Base-by-base conservation (phyloP, 768 basidiomycete genomes). In the Termitomyces sp. region DNA sequence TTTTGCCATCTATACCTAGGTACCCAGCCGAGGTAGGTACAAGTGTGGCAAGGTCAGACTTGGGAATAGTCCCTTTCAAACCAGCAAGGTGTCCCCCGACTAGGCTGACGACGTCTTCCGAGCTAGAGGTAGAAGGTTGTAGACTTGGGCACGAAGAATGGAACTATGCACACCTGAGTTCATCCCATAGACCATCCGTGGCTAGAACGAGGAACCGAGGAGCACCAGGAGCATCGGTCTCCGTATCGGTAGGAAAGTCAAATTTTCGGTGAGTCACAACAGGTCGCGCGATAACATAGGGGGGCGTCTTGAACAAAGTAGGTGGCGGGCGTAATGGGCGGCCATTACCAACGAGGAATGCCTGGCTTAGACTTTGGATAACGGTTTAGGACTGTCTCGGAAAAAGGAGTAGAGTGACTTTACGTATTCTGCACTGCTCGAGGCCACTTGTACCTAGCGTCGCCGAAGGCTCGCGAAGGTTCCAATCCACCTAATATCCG, bases 391-490 rank as follows among this genome's bases (percentile, higher is more conserved):
- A 47, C 56, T 32, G 20, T 50, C 40, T 43, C 29, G 25, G 48
- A 8, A 50, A 57, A 47, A 56, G 49, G 56, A 59, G 55, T 40
- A 51, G 51, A 45, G 47, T 15, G 31, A 51, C 72, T 84, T 73
- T 69, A 92, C 90, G 81, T 78, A 70, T 88, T 82, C 70, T 94
- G 91, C 12, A 91, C 76, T 50, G 83, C 81, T 47, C 81, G 81
- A 43, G 88, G 78, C 92, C 92, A 94, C 72, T 96, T 95, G 77
- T 96, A 96, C 42, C 91, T 81, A 8, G 92, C 88, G 73, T 96
- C 94, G 57, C 93, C 93, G 67, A 96, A 96, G 14, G 92, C 90
- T 56, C 92, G 84, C 54, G 84, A 83, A 45, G 94, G 94, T 71
- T 97, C 93, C 20, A 97, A 81, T 5, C 92, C 89, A 25, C 94